Evolutionary conservation across 2,329 filamentous ascomycete genomes (phyloP), one percentile per base, ranked within the genome.

Genomic region (Colletotrichum musae): DNA sequence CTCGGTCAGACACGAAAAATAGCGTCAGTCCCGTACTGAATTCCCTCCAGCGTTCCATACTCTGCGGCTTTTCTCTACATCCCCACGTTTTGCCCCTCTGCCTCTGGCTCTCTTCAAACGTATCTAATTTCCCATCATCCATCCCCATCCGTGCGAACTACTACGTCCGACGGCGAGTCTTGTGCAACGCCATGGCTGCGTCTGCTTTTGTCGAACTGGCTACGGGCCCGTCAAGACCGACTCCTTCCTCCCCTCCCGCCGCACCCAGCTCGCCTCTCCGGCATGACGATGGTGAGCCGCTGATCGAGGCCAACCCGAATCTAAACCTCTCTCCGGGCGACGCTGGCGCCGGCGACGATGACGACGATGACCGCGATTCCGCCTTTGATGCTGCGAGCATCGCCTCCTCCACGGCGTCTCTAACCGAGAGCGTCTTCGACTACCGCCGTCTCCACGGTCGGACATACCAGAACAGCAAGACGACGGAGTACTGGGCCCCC

Each of bases 401-500:
- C 16, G 50, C 26, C 1, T 66, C 57, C 13, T 79, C 77, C 3
- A 79, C 77, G 0, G 73, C 74, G 2, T 80, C 79, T 15, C 71
- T 81, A 4, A 74, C 75, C 4, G 76, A 76, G 6, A 79, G 77
- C 66, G 76, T 80, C 43, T 74, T 76, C 28, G 73, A 79, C 45
- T 80, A 79, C 60, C 76, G 78, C 47, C 72, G 64, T 21, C 70
- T 80, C 21, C 76, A 80, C 41, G 76, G 76, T 5, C 77, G 77
- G 15, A 77, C 77, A 1, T 79, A 74, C 48, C 77, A 79, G 48
- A 73, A 72, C 61, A 75, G 71, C 62, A 73, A 72, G 36, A 74
- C 74, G 9, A 74, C 76, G 0, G 71, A 76, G 6, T 78, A 76
- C 24, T 77, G 76, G 74, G 32, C 18, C 0, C 54, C 43, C 1